A percentile compares a stretch with the other conserved stretches of the same genome.
phyloP scores from a whole-genome alignment of 2,329 filamentous ascomycete genomes.

The Colletotrichum magnum region DNA sequence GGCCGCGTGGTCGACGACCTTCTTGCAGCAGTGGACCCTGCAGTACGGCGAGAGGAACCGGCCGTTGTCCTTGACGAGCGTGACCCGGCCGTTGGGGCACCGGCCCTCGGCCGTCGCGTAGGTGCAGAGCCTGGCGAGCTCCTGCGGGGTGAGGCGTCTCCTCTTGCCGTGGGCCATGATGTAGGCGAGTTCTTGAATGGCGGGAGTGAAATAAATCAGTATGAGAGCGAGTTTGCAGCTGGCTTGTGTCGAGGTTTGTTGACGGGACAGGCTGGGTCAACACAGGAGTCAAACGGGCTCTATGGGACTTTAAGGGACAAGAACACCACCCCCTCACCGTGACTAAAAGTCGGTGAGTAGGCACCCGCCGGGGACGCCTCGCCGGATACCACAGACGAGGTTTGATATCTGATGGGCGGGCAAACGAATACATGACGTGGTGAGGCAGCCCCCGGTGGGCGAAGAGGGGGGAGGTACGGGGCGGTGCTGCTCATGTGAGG shows the following conservation, averaged over 20 bases:
- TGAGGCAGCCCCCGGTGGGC: constrained; percentile 3
- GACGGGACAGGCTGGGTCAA: not conserved
- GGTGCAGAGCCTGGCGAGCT: constrained; percentile 35
- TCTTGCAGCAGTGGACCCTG: constrained; percentile 40
- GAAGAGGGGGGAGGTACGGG: not conserved
- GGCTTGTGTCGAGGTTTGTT: not conserved
- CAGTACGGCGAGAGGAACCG: constrained; percentile 29
- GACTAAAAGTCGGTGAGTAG: constrained; percentile 33
- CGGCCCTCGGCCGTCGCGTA: constrained; percentile 29
- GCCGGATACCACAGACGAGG: not conserved
- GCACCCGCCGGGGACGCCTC: not conserved
- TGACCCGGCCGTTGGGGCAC: constrained; percentile 29
- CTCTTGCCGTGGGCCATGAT: constrained; percentile 27
- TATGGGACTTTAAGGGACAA: constrained; percentile 2
- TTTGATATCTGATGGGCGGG: constrained; percentile 9
- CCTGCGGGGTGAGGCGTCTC: constrained; percentile 24
- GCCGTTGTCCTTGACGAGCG: constrained; percentile 30
- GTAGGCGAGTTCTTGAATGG: not conserved
- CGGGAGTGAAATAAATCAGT: too few species aligned
- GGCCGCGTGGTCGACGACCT: constrained; percentile 31
- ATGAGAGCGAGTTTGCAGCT: not conserved
- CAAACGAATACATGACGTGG: constrained; percentile 11
- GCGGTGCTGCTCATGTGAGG: constrained; percentile 13
- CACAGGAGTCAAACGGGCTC: not conserved
- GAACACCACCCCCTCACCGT: not conserved